Conservation (phyloP, 768 basidiomycete species). For the Hebeloma cylindrosporum region DNA sequence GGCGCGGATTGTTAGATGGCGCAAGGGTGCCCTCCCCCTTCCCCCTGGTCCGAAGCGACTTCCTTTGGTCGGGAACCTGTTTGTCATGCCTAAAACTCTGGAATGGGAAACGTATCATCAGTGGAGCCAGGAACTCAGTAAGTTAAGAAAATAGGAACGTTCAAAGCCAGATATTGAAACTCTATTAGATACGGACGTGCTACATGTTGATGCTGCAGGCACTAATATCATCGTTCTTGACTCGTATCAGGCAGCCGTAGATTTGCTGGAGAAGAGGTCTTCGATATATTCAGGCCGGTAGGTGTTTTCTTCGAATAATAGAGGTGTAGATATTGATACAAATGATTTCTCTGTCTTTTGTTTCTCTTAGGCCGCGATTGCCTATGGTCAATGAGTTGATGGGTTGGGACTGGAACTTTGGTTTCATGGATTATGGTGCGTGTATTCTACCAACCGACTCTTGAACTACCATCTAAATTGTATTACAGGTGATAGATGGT, state of each 20-base stretch:
- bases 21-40: slow-evolving; percentile 17
- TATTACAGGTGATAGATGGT: slow-evolving; percentile 18
- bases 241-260: slow-evolving; percentile 35
- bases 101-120: slow-evolving; percentile 38
- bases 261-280: slow-evolving; percentile 44
- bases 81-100: slow-evolving; percentile 28
- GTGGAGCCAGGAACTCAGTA: slow-evolving; percentile 40
- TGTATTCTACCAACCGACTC: background rate
- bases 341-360: background rate
- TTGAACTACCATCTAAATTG: background rate
- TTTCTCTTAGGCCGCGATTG: slow-evolving; percentile 17
- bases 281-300: slow-evolving; percentile 39
- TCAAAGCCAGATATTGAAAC: background rate
- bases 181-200: slow-evolving; percentile 27
- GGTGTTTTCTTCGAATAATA: background rate
- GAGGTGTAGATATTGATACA: too few species aligned
- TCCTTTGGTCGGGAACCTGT: slow-evolving; percentile 31
- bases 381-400: slow-evolving; percentile 25
- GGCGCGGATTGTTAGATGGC: too few species aligned
- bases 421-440: slow-evolving; percentile 17
- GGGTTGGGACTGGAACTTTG: slow-evolving; percentile 25
- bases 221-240: slow-evolving; percentile 33
- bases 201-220: slow-evolving; percentile 29
- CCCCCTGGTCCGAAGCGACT: slow-evolving; percentile 37
- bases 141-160: background rate